Conservation (phyloP, 2,329 filamentous ascomycete genomes). For the Colletotrichum cuscutae region DNA sequence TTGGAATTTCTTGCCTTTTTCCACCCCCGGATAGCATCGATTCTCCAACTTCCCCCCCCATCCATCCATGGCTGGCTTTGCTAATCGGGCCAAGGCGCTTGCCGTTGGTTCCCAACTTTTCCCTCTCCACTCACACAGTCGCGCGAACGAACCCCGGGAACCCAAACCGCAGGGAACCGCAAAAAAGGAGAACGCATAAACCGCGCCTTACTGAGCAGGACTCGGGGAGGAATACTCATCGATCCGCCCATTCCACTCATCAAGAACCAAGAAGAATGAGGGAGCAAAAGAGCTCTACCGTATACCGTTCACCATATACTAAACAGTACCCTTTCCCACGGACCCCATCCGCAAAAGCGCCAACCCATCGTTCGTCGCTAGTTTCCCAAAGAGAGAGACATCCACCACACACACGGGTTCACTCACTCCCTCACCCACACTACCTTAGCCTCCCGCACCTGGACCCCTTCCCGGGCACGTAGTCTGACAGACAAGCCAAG, state of each 20-base stretch:
- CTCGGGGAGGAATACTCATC: not conserved
- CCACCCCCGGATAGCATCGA: not conserved
- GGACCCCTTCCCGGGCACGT: constrained; percentile 11
- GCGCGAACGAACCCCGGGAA: not conserved
- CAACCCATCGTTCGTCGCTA: not conserved
- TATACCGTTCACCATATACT: not conserved
- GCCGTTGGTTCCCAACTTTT: not conserved
- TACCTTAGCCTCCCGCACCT: not conserved
- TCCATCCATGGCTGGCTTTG: not conserved
- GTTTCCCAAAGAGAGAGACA: not conserved
- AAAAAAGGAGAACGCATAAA: not conserved
- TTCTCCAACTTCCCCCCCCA: not conserved
- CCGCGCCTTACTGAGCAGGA: not conserved
- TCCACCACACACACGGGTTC: not conserved
- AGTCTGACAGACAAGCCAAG: not conserved
- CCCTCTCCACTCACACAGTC: not conserved
- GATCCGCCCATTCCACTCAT: not conserved
- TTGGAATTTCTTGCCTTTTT: too few relatives aligned
- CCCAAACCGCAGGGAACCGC: not conserved
- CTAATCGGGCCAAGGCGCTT: not conserved
- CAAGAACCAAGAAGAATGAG: not conserved
- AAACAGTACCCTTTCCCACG: not conserved
- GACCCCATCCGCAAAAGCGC: not conserved
- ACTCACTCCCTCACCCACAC: not conserved
- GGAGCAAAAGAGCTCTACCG: not conserved